Evolutionary conservation across 495 filamentous ascomycete species (phyloP).

Genomic region (Jackrogersella multiformis): DNA sequence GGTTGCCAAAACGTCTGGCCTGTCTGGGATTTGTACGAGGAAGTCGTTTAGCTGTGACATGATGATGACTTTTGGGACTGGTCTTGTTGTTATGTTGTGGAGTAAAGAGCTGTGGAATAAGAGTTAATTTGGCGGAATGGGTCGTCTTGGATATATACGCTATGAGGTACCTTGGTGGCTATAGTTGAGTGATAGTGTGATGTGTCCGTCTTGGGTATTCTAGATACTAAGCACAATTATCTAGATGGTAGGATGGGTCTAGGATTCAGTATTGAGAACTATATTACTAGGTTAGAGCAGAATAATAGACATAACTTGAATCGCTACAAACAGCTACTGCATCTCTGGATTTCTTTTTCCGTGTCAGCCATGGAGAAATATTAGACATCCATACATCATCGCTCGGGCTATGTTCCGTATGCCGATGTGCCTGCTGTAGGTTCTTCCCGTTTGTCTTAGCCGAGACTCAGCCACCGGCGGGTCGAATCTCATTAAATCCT

Average conservation of each 20-base stretch:
- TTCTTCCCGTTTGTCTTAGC: background rate
- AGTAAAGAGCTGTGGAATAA: background rate
- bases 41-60: slow-evolving; percentile 41
- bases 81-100: background rate
- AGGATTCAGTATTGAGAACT: background rate
- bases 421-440: background rate
- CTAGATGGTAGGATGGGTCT: background rate
- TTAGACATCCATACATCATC: background rate
- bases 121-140: background rate
- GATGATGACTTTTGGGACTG: background rate
- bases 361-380: slow-evolving; percentile 1
- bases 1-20: slow-evolving; percentile 14
- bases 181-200: background rate
- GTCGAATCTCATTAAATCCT: slow-evolving; percentile 14
- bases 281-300: background rate
- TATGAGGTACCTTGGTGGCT: background rate
- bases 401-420: background rate
- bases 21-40: slow-evolving; percentile 33
- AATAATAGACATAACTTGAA: background rate
- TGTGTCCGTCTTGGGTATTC: background rate
- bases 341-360: background rate
- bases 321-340: background rate
- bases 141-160: background rate
- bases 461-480: background rate
- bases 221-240: background rate